These are phyloP conservation scores for Starmerella bombicola DNA, from an alignment of 805 yeast genomes.

Conservation along the genomic window DNA sequence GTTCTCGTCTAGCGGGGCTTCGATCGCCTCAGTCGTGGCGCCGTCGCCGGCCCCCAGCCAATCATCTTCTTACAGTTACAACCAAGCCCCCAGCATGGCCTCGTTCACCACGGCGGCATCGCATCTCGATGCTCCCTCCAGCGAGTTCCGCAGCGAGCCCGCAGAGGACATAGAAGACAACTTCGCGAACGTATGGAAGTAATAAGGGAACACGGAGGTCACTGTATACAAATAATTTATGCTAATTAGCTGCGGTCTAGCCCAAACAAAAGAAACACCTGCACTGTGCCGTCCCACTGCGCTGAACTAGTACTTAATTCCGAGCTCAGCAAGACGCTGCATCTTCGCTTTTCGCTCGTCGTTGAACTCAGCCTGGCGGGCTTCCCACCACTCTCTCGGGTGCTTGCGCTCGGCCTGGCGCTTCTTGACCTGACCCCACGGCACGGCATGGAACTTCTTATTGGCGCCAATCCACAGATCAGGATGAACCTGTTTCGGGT, in stretches of 20 bases:
- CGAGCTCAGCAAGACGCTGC: slow-evolving; percentile 40
- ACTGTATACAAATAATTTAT: background rate
- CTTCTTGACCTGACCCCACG: slow-evolving; percentile 45
- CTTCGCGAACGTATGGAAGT: slow-evolving; percentile 18
- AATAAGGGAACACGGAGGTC: background rate
- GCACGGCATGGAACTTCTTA: slow-evolving; percentile 43
- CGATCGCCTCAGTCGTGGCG: background rate
- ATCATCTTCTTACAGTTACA: too few relatives aligned
- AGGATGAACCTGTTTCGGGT: slow-evolving; percentile 30
- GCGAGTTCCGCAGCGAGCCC: background rate
- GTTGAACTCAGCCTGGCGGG: slow-evolving; percentile 38
- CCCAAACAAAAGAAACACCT: too few relatives aligned
- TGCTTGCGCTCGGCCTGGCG: slow-evolving; percentile 46
- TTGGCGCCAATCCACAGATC: slow-evolving; percentile 49
- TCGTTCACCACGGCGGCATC: too few relatives aligned
- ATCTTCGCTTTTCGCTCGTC: slow-evolving; percentile 35
- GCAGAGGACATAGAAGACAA: slow-evolving; percentile 14
- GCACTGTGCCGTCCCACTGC: too few relatives aligned
- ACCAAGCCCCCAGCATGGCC: too few relatives aligned
- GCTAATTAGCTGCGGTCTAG: too few relatives aligned
- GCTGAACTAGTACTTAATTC: slow-evolving; percentile 41
- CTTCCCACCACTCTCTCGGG: slow-evolving; percentile 44
- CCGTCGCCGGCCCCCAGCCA: slow-evolving; percentile 4
- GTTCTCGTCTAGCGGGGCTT: background rate
- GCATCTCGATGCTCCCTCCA: too few relatives aligned